A percentile compares a stretch with the other conserved stretches of the same genome.
Conservation (phyloP, 2,329 filamentous ascomycete species). For the Aspergillus viridinutans region DNA sequence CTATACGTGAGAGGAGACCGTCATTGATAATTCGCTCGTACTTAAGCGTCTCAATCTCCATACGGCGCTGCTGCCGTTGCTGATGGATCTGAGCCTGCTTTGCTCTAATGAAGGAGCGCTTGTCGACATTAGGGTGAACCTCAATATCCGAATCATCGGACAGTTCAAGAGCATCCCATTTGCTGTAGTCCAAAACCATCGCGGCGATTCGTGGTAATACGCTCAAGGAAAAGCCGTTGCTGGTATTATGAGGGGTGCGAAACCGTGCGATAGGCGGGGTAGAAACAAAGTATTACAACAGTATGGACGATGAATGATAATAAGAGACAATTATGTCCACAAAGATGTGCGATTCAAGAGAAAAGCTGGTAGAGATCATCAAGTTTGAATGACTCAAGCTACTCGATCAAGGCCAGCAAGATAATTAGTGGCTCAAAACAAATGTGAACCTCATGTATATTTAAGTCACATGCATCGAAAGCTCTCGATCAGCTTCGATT, state of each 20-base stretch:
- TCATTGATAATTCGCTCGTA: conserved; percentile 91
- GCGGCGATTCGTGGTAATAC: conserved; percentile 16
- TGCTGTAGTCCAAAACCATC: conserved; percentile 62
- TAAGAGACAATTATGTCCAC: not conserved
- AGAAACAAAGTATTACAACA: conserved; percentile 5
- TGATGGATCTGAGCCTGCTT: conserved; percentile 97
- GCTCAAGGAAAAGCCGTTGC: conserved; percentile 11
- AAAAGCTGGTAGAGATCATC: not conserved
- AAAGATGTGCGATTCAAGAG: not conserved
- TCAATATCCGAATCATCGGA: conserved; percentile 98
- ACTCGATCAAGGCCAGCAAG: not conserved
- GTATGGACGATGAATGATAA: not conserved
- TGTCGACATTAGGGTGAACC: conserved; percentile 98
- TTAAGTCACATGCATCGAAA: conserved; percentile 21
- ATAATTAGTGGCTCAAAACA: not conserved
- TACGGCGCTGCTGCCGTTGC: conserved; percentile 77
- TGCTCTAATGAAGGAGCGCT: conserved; percentile 94
- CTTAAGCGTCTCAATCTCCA: conserved; percentile 84
- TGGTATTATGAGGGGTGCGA: conserved; percentile 14
- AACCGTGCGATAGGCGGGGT: conserved; percentile 16
- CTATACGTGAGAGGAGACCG: conserved; percentile 79
- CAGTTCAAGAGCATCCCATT: conserved; percentile 80
- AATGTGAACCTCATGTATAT: conserved; percentile 1
- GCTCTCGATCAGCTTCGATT: conserved; percentile 32
- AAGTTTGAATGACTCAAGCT: not conserved